phyloP scores from a whole-genome alignment of 805 yeast genomes.

The Novakomyces olei region DNA sequence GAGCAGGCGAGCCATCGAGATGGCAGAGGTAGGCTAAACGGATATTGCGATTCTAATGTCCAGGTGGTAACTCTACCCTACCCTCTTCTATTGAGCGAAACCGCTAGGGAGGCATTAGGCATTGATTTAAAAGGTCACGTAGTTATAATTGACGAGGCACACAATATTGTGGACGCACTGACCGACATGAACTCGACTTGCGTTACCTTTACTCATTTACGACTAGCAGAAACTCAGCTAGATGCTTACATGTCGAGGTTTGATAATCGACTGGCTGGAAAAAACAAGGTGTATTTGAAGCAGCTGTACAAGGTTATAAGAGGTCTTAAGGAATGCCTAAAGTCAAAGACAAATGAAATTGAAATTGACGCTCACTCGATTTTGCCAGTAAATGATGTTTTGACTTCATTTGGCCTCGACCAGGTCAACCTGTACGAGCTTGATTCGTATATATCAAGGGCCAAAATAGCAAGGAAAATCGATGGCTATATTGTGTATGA shows the following conservation, averaged over 20 bases:
- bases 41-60: neutral
- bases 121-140: conserved; percentile 40
- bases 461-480: conserved; percentile 67
- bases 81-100: conserved; percentile 44
- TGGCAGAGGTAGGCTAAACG: conserved; percentile 39
- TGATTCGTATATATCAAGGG: conserved; percentile 35
- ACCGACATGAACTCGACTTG: conserved; percentile 43
- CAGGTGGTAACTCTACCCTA: conserved; percentile 56
- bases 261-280: conserved; percentile 39
- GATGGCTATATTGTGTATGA: conserved; percentile 37
- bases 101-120: conserved; percentile 36
- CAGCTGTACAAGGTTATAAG: conserved; percentile 39
- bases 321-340: conserved; percentile 18
- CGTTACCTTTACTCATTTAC: conserved; percentile 29
- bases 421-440: conserved; percentile 45
- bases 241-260: conserved; percentile 37
- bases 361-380: conserved; percentile 25
- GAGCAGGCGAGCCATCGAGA: conserved; percentile 30
- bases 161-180: conserved; percentile 60
- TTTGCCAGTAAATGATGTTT: conserved; percentile 12
- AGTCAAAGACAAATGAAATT: conserved; percentile 13
- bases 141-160: conserved; percentile 80
- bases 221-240: conserved; percentile 25
- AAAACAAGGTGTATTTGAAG: conserved; percentile 45
- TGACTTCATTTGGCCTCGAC: conserved; percentile 49